Evolutionary conservation across 352 stramenopile genomes (phyloP).

Genomic region (Phytophthora nicotianae): DNA sequence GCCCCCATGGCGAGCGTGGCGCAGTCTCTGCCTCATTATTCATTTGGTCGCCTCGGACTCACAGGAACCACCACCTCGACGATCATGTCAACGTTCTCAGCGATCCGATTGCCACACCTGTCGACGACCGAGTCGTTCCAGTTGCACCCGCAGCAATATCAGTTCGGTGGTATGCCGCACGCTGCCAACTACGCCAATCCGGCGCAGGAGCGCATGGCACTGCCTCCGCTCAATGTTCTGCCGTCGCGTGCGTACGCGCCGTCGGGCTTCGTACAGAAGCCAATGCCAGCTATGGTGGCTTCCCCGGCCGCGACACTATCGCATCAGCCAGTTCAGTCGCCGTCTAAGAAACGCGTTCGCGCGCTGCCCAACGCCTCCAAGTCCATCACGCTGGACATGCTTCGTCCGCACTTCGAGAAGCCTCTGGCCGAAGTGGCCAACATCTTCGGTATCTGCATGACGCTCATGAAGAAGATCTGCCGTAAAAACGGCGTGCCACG

Average conservation of each 20-base stretch:
- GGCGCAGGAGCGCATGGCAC: conserved; percentile 58
- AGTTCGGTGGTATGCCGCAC: conserved; percentile 31
- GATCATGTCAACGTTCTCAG: conserved; percentile 31
- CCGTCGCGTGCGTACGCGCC: conserved; percentile 24
- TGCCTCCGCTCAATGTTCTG: conserved; percentile 56
- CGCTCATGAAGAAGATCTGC: conserved; percentile 88
- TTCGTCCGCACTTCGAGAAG: conserved; percentile 80
- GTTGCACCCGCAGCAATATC: conserved; percentile 27
- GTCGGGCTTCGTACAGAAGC: conserved; percentile 21
- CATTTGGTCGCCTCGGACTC: conserved; percentile 35
- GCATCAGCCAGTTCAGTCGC: conserved; percentile 31
- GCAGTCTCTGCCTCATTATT: conserved; percentile 34
- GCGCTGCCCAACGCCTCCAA: conserved; percentile 79
- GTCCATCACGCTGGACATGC: conserved; percentile 74
- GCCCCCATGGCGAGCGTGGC: conserved; percentile 15
- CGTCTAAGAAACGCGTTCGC: conserved; percentile 73
- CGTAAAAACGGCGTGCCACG: conserved; percentile 75
- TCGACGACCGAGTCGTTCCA: conserved; percentile 27
- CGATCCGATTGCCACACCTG: conserved; percentile 32
- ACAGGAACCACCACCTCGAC: conserved; percentile 5
- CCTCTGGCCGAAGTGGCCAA: conserved; percentile 71
- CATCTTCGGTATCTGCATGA: conserved; percentile 86
- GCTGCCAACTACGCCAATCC: conserved; percentile 26
- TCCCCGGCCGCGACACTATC: conserved; percentile 35
- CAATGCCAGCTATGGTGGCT: conserved; percentile 19